Conservation (phyloP, 2,329 filamentous ascomycete genomes). For the Sarocladiaceae sp. region DNA sequence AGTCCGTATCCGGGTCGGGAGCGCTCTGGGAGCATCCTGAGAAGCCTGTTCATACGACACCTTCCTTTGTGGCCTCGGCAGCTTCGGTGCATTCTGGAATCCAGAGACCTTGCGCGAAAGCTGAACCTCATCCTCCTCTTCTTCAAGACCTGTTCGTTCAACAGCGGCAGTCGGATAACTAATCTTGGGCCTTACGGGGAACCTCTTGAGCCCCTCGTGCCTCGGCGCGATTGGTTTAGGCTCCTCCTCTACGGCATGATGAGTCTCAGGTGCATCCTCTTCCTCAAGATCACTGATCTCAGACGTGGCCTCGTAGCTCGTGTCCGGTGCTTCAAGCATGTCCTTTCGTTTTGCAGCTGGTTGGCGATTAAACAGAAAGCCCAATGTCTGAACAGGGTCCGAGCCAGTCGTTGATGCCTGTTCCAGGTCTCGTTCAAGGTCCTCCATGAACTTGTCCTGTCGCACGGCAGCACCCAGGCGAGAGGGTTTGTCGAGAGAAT, state of each 20-base stretch:
- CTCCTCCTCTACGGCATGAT: constrained; percentile 19
- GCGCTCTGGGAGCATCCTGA: not conserved
- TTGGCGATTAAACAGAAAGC: not conserved
- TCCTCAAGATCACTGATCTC: constrained; percentile 53
- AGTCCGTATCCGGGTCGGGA: not conserved
- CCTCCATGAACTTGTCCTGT: not conserved
- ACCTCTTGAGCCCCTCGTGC: constrained; percentile 16
- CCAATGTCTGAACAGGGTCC: not conserved
- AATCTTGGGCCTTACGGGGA: constrained; percentile 24
- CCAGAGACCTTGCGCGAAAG: not conserved
- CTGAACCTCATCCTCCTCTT: not conserved
- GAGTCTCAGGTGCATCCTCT: constrained; percentile 22
- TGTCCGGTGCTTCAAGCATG: constrained; percentile 10
- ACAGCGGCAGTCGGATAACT: not conserved
- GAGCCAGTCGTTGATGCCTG: constrained; percentile 10
- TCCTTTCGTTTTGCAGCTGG: not conserved
- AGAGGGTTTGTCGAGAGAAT: constrained; percentile 17
- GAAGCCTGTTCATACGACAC: not conserved
- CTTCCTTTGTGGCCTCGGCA: not conserved
- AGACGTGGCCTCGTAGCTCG: constrained; percentile 25
- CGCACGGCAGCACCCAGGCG: not conserved
- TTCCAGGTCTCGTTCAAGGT: not conserved
- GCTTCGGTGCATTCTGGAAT: not conserved
- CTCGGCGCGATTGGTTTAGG: constrained; percentile 14
- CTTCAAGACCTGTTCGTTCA: not conserved